A percentile compares a stretch with the other conserved stretches of the same genome.
phyloP scores from a whole-genome alignment of 352 stramenopile species.

The Peronospora belbahrii region DNA sequence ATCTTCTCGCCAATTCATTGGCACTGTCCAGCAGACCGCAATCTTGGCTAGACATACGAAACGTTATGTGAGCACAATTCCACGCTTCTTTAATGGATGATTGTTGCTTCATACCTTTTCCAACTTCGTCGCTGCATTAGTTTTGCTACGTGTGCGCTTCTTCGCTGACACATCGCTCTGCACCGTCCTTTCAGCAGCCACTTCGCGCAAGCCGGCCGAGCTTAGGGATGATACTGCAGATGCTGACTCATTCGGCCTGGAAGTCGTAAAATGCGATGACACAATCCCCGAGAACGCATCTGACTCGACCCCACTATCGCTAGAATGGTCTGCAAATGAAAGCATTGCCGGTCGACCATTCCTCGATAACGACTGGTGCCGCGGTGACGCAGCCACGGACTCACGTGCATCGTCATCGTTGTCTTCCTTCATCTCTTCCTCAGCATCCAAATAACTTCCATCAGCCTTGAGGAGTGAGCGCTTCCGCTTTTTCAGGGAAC shows the following conservation, averaged over 20 bases:
- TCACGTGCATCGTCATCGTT: conserved; percentile 10
- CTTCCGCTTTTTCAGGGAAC: conserved; percentile 35
- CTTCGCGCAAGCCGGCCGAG: background rate
- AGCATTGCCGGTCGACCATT: conserved; percentile 31
- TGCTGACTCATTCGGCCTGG: background rate
- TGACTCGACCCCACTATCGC: conserved; percentile 39
- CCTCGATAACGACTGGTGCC: conserved; percentile 46
- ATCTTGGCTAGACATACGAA: conserved; percentile 6
- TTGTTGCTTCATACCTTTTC: conserved; percentile 11
- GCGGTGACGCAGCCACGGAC: conserved; percentile 19
- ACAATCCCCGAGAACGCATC: conserved; percentile 28
- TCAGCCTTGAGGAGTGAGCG: conserved; percentile 14
- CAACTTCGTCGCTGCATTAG: background rate
- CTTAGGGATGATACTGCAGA: conserved; percentile 8
- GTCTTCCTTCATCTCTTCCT: conserved; percentile 16
- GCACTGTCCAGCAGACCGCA: conserved; percentile 8
- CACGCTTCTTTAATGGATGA: background rate
- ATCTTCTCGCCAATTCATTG: conserved; percentile 1
- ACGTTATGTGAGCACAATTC: background rate
- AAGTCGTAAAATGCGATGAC: conserved; percentile 19
- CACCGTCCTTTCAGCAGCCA: conserved; percentile 4
- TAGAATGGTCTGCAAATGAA: conserved; percentile 44
- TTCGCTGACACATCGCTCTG: conserved; percentile 3
- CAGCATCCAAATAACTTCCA: conserved; percentile 7
- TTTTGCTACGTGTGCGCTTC: conserved; percentile 8